A percentile compares a stretch with the other conserved stretches of the same genome.
Evolutionary conservation across 139 green algal species (phyloP).

Genomic region (Chlamydomonas asymmetrica): DNA sequence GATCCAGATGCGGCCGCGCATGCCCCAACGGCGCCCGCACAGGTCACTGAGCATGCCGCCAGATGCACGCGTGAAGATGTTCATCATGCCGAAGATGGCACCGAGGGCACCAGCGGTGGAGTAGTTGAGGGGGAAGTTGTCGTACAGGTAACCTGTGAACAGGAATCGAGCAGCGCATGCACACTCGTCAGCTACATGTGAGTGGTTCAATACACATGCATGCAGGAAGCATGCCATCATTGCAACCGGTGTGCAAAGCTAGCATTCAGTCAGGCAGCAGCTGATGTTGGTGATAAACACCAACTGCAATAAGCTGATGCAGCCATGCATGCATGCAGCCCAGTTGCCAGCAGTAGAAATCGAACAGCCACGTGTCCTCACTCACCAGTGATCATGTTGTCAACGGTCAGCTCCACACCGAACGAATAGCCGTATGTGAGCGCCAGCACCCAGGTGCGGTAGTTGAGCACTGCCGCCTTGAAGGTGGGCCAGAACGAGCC

Average conservation of each 20-base stretch:
- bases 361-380: slow-evolving; percentile 66
- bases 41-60: slow-evolving; percentile 69
- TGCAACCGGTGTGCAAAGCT: neutral
- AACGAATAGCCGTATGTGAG: slow-evolving; percentile 71
- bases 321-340: neutral
- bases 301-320: neutral
- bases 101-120: slow-evolving; percentile 20
- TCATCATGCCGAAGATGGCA: slow-evolving; percentile 85
- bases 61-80: slow-evolving; percentile 80
- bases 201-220: neutral
- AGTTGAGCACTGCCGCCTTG: slow-evolving; percentile 77
- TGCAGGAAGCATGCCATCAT: neutral
- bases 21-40: slow-evolving; percentile 47
- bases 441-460: slow-evolving; percentile 59
- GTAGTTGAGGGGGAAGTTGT: slow-evolving; percentile 68
- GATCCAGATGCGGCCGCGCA: slow-evolving; percentile 77
- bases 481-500: no score
- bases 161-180: neutral
- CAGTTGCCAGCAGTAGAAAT: neutral
- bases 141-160: slow-evolving; percentile 49
- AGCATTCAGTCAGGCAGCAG: neutral
- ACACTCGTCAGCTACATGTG: neutral
- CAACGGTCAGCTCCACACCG: slow-evolving; percentile 74
- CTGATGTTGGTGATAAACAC: neutral
- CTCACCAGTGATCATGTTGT: slow-evolving; percentile 64